Evolutionary conservation across 2,329 filamentous ascomycete species (phyloP).

Genomic region (Fusarium chlamydosporum): DNA sequence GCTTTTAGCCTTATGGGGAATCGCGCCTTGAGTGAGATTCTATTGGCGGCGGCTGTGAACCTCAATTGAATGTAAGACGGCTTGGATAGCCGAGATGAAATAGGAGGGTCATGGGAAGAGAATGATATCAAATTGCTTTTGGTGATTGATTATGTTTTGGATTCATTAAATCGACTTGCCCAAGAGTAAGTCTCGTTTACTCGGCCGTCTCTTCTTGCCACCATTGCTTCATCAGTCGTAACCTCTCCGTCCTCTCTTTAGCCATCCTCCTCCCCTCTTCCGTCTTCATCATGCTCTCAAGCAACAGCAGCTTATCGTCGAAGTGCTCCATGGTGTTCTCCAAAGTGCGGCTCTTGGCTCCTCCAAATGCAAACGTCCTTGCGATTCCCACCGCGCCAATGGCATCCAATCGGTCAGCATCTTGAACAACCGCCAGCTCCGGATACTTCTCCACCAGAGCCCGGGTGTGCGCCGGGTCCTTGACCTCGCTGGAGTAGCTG

Average conservation of each 20-base stretch:
- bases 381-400: constrained; percentile 89
- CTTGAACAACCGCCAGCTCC: constrained; percentile 81
- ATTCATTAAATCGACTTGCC: constrained; percentile 2
- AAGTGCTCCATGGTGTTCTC: constrained; percentile 80
- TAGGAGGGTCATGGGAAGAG: neutral
- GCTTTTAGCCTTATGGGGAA: constrained; percentile 23
- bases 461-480: constrained; percentile 72
- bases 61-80: neutral
- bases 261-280: constrained; percentile 67
- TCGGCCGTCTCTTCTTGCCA: constrained; percentile 66
- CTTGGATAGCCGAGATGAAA: constrained; percentile 1
- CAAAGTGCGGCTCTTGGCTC: constrained; percentile 72
- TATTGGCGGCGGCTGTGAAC: constrained; percentile 4
- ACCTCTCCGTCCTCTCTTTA: constrained; percentile 65
- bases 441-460: constrained; percentile 75
- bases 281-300: constrained; percentile 77
- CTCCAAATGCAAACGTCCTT: constrained; percentile 75
- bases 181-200: constrained; percentile 8
- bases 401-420: constrained; percentile 92
- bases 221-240: constrained; percentile 69
- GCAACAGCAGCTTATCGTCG: constrained; percentile 77
- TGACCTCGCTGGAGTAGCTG: constrained; percentile 81
- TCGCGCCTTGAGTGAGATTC: neutral
- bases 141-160: neutral
- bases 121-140: constrained; percentile 3